Conservation (phyloP, 2,329 filamentous ascomycete genomes). For the Botryotinia convoluta region DNA sequence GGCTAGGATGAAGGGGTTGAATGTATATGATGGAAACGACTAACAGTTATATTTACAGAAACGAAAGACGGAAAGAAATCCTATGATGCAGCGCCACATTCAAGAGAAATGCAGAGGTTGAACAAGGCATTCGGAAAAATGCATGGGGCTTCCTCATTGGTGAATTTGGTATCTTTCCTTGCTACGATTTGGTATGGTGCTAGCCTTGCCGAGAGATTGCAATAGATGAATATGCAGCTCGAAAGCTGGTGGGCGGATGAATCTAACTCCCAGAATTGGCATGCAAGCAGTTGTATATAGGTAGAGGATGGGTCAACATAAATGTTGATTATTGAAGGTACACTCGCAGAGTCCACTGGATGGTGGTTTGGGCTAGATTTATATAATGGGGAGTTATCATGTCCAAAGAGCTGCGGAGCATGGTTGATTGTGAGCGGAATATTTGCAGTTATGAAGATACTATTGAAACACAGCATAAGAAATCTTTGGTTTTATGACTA, state of each 20-base stretch:
- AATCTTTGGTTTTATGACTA: not conserved
- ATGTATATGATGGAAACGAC: not conserved
- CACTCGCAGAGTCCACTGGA: not conserved
- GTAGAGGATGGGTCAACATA: not conserved
- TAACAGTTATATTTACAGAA: constrained; percentile 49
- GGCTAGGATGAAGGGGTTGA: not conserved
- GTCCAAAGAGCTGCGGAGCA: not conserved
- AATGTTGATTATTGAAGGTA: not conserved
- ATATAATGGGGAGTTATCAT: not conserved
- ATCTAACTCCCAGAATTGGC: not conserved
- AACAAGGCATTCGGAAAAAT: constrained; percentile 77
- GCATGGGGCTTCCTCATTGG: constrained; percentile 76
- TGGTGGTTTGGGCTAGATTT: not conserved
- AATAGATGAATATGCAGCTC: constrained; percentile 19
- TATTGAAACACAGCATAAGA: not conserved
- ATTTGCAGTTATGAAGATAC: not conserved
- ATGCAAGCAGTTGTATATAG: not conserved
- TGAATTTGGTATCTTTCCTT: constrained; percentile 71
- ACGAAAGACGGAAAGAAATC: constrained; percentile 86
- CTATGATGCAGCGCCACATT: constrained; percentile 76
- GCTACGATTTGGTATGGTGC: constrained; percentile 76
- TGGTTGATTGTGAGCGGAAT: not conserved
- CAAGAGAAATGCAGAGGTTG: constrained; percentile 75
- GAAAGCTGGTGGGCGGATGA: not conserved
- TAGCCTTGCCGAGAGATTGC: constrained; percentile 49